phyloP scores from a whole-genome alignment of 148 eudicot species.

The Rhododendron molle region DNA sequence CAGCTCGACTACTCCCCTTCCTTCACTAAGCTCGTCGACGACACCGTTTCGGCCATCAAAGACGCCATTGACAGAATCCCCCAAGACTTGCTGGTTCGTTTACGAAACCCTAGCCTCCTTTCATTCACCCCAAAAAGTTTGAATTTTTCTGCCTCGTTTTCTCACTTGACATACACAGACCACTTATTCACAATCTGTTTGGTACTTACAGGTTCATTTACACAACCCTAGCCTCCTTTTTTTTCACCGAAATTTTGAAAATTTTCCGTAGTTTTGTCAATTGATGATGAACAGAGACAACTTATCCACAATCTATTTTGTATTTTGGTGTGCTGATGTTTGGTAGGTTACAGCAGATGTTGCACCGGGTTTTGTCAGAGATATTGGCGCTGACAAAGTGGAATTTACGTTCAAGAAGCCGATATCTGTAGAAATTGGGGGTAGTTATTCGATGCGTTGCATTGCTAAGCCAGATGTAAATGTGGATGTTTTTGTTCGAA shows the following conservation, averaged over 20 bases:
- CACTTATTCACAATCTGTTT: background rate
- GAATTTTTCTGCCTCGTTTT: background rate
- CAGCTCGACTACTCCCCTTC: slow-evolving; percentile 55
- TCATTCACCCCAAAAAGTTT: too few species aligned
- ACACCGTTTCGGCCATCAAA: slow-evolving; percentile 46
- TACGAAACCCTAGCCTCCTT: slow-evolving; percentile 18
- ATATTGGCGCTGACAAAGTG: slow-evolving; percentile 84
- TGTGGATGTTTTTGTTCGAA: slow-evolving; percentile 69
- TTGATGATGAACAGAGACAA: background rate
- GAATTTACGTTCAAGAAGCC: slow-evolving; percentile 85
- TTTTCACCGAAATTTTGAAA: background rate
- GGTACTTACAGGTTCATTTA: background rate
- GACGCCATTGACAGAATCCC: slow-evolving; percentile 49
- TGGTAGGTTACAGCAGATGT: slow-evolving; percentile 61
- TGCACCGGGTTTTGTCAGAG: slow-evolving; percentile 80
- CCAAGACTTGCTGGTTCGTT: slow-evolving; percentile 43
- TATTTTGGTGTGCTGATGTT: background rate
- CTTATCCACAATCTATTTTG: background rate
- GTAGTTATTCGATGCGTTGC: slow-evolving; percentile 68
- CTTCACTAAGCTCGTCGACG: slow-evolving; percentile 39
- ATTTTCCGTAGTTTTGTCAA: background rate
- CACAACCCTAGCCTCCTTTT: too few species aligned
- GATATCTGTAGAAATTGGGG: slow-evolving; percentile 54
- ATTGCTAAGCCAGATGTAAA: slow-evolving; percentile 62
- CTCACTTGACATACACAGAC: background rate